Evolutionary conservation across 768 basidiomycete genomes (phyloP).

Genomic region (Mycena epipterygia): DNA sequence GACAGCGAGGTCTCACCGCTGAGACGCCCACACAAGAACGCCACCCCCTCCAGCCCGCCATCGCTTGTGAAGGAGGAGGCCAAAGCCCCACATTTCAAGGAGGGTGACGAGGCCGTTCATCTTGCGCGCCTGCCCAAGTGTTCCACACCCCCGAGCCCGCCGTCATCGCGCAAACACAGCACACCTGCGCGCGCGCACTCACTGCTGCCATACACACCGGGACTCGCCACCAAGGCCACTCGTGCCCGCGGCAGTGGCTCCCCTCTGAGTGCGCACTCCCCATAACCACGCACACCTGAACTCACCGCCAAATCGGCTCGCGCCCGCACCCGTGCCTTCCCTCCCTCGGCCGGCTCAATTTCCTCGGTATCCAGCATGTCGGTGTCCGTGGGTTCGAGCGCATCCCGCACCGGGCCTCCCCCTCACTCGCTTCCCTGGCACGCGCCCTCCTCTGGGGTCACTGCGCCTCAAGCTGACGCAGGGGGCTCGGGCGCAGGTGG

Average conservation of each 20-base stretch:
- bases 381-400: conserved; percentile 5
- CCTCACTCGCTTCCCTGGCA: background rate
- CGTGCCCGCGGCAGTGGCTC: no score
- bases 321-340: background rate
- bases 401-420: background rate
- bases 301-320: no score
- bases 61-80: no score
- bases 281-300: background rate
- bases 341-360: background rate
- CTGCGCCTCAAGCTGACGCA: no score
- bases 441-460: no score
- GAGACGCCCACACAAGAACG: conserved; percentile 1
- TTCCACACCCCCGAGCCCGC: background rate
- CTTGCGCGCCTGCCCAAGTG: background rate
- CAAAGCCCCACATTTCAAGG: no score
- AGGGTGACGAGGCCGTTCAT: no score
- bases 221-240: background rate
- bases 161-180: background rate
- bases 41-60: no score
- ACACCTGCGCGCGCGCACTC: background rate
- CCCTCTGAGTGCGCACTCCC: background rate
- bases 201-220: background rate
- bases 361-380: conserved; percentile 14
- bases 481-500: background rate
- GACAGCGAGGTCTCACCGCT: conserved; percentile 1